Evolutionary conservation across 2,329 filamentous ascomycete species (phyloP).

Genomic region (Eutypella sp.): DNA sequence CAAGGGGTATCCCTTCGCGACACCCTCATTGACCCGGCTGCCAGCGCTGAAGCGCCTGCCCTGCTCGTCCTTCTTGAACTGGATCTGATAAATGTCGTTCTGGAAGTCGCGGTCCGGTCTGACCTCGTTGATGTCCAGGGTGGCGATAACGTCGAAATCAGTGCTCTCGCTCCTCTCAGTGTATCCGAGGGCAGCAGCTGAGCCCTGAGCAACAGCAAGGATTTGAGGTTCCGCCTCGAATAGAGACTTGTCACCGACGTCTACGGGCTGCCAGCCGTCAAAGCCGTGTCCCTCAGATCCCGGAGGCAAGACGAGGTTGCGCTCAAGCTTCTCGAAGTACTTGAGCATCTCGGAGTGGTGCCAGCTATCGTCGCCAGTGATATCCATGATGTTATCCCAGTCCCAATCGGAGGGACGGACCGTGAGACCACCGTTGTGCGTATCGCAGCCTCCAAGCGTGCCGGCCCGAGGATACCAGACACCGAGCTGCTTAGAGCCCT

Average conservation of each 20-base stretch:
- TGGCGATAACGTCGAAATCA: constrained; percentile 2
- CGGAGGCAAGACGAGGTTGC: constrained; percentile 45
- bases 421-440: constrained; percentile 57
- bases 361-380: constrained; percentile 60
- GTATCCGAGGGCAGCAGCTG: constrained; percentile 3
- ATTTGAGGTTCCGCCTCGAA: constrained; percentile 7
- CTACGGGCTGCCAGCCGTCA: constrained; percentile 4
- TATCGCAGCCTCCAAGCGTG: constrained; percentile 46
- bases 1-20: constrained; percentile 2
- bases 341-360: constrained; percentile 52
- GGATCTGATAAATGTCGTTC: constrained; percentile 6
- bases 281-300: constrained; percentile 45
- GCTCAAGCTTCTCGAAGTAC: constrained; percentile 54
- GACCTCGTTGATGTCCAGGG: constrained; percentile 2
- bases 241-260: constrained; percentile 4
- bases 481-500: constrained; percentile 35
- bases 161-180: not conserved
- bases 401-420: constrained; percentile 56
- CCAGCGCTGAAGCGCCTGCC: constrained; percentile 3
- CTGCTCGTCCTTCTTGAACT: constrained; percentile 5
- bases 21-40: constrained; percentile 2
- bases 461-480: constrained; percentile 43
- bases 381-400: constrained; percentile 49
- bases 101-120: constrained; percentile 3
- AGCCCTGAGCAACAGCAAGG: constrained; percentile 4